Evolutionary conservation across 1,284 basidiomycete genomes (phyloP).

Genomic region (Marasmius fiardii): DNA sequence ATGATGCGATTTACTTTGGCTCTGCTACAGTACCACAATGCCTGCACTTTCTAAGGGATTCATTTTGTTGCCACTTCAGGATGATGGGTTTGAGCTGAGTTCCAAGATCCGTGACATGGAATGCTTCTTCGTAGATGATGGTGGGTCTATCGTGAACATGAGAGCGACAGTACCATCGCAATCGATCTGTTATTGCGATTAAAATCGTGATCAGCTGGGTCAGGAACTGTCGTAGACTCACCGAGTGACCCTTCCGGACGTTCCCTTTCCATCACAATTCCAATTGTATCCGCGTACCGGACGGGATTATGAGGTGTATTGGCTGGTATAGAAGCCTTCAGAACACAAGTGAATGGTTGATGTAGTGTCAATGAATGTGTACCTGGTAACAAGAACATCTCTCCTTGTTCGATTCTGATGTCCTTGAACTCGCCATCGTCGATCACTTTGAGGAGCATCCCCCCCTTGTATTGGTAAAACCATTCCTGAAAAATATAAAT

Average conservation of each 20-base stretch:
- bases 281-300: conserved; percentile 87
- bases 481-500: conserved; percentile 84
- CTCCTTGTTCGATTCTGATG: conserved; percentile 88
- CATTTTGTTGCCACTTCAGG: conserved; percentile 66
- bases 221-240: conserved; percentile 23
- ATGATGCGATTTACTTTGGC: conserved; percentile 43
- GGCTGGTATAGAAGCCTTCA: conserved; percentile 39
- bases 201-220: neutral
- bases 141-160: conserved; percentile 67
- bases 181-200: conserved; percentile 65
- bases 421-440: conserved; percentile 87
- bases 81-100: conserved; percentile 94
- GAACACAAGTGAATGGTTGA: neutral
- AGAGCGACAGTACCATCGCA: conserved; percentile 93
- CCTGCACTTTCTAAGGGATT: conserved; percentile 63
- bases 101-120: conserved; percentile 90
- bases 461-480: conserved; percentile 95
- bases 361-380: conserved; percentile 18
- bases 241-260: conserved; percentile 66
- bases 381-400: conserved; percentile 96
- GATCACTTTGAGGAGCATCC: conserved; percentile 85
- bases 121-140: conserved; percentile 82
- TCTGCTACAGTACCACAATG: conserved; percentile 69
- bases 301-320: conserved; percentile 97
- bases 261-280: conserved; percentile 92